Base-by-base conservation (phyloP, 768 basidiomycete species). In the Gautieria morchelliformis region DNA sequence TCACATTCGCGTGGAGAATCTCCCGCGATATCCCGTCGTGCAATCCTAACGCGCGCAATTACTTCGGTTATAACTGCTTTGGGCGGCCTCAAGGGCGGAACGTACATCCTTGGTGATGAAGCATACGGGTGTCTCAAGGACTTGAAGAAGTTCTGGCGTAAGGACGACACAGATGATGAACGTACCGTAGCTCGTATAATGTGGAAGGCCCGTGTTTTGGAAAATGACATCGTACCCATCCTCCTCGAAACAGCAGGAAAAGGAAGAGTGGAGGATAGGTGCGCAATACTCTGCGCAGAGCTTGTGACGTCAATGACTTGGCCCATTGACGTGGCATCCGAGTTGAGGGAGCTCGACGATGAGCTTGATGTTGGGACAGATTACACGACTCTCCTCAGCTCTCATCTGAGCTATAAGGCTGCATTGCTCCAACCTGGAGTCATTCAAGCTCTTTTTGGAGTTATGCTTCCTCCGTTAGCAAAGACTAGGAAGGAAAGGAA, bases 241-340 rank as follows among this genome's bases (percentile, higher is more conserved):
- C 75, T 98, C 12, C 75, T 89, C 50, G 79, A 79, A 59, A 93
- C 90, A 0, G 87, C 89, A 0, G 88, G 89, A 11, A 80, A 82
- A 52, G 89, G 89, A 0, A 69, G 75, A 20, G 83, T 87, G 33
- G 89, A 91, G 61, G 89, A 93, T 70, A 88, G 85, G 63, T 77
- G 89, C 49, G 91, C 90, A 0, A 79, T 95, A 27, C 81, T 85
- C 0, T 87, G 85, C 61, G 85, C 84, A 8, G 96, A 98, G 67
- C 75, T 99, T 22, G 85, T 98, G 67, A 89, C 92, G 0, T 93
- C 94, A 0, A 90, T 99, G 89, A 98, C 95, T 1, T 99, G 96
- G 96, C 96, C 96, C 0, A 95, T 99, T 54, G 91, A 98, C 69
- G 75, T 98, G 61, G 89, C 92, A 0, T 89, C 91, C 64, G 96